Evolutionary conservation across 495 filamentous ascomycete genomes (phyloP).

Genomic region (Podospora pseudopauciseta): DNA sequence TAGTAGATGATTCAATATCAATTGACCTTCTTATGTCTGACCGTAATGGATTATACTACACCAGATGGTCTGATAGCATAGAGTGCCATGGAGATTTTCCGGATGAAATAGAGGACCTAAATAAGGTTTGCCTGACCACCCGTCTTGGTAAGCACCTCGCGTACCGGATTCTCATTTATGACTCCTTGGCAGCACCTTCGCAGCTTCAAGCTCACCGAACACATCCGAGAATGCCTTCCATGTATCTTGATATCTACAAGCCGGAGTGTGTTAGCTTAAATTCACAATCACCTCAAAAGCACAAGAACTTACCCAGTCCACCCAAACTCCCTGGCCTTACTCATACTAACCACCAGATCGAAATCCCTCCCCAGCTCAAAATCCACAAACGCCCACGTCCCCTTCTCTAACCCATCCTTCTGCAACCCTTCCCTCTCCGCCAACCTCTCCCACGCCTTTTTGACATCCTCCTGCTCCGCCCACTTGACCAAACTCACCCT

Average conservation of each 20-base stretch:
- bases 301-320: slow-evolving; percentile 37
- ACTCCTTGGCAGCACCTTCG: slow-evolving; percentile 32
- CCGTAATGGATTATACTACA: no score
- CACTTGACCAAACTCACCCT: slow-evolving; percentile 52
- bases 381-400: slow-evolving; percentile 53
- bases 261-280: neutral
- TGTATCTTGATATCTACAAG: slow-evolving; percentile 41
- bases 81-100: no score
- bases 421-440: slow-evolving; percentile 47
- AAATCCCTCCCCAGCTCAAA: slow-evolving; percentile 52
- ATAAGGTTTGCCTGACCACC: no score
- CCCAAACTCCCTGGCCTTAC: slow-evolving; percentile 52
- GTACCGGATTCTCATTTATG: neutral
- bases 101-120: no score
- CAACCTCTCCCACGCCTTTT: slow-evolving; percentile 44
- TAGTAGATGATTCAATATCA: no score
- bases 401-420: slow-evolving; percentile 49
- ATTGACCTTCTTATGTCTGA: no score
- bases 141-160: neutral
- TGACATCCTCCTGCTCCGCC: slow-evolving; percentile 49
- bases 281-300: neutral
- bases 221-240: slow-evolving; percentile 50
- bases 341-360: slow-evolving; percentile 51
- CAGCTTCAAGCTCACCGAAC: slow-evolving; percentile 45
- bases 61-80: no score